Percentiles rank a stretch among this genome's conserved stretches.
Conservation (phyloP, 306 rosid genomes). For the Citrullus colocynthis region DNA sequence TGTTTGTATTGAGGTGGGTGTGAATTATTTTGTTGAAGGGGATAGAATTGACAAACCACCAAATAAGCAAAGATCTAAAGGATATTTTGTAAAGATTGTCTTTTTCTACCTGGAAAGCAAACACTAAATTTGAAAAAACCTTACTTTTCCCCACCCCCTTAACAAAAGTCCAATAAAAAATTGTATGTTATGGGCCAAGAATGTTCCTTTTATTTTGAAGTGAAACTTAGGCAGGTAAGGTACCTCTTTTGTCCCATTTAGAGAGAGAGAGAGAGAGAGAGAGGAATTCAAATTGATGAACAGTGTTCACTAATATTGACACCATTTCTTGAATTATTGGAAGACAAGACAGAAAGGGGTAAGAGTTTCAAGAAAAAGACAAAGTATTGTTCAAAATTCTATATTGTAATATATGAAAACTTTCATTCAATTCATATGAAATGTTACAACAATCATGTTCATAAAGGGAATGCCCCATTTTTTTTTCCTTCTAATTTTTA, state of each 20-base stretch:
- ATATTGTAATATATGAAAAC: not conserved
- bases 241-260: not conserved
- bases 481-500: not conserved
- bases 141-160: not conserved
- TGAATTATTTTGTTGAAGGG: too few species aligned
- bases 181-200: slow-evolving; percentile 3
- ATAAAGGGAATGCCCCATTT: not conserved
- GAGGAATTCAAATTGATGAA: not conserved
- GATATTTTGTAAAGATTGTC: not conserved
- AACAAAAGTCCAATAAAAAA: not conserved
- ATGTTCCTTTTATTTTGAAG: not conserved
- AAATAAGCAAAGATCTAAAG: too few species aligned
- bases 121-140: not conserved
- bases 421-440: not conserved
- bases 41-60: too few species aligned
- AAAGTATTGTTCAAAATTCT: not conserved
- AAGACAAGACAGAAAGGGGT: not conserved
- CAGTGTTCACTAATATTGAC: not conserved
- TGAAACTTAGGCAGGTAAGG: not conserved
- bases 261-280: not conserved
- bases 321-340: not conserved
- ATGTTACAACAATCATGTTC: not conserved
- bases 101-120: slow-evolving; percentile 4
- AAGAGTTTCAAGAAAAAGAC: not conserved
- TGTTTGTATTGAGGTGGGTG: too few species aligned